Conservation (phyloP, 495 filamentous ascomycete species). For the Penicillium roqueforti region DNA sequence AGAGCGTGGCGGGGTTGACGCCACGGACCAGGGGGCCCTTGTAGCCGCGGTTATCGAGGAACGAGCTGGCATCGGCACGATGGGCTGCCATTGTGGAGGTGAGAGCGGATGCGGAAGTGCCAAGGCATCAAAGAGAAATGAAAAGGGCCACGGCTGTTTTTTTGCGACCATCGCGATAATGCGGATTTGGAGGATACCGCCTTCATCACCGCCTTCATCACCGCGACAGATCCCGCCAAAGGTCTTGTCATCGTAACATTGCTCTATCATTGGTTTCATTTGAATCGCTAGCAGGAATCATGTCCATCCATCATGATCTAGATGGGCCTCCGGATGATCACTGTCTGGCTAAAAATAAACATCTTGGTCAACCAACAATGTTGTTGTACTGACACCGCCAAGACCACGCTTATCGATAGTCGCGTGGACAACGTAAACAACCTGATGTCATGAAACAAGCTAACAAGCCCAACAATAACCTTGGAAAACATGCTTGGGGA, state of each 20-base stretch:
- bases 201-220: background rate
- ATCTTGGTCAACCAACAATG: background rate
- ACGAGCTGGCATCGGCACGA: conserved; percentile 68
- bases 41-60: conserved; percentile 79
- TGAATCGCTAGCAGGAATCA: background rate
- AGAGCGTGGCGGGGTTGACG: conserved; percentile 81
- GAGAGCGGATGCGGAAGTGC: background rate
- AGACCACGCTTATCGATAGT: conserved; percentile 43
- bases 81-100: conserved; percentile 43
- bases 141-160: background rate
- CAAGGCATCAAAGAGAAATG: background rate
- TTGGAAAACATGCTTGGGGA: conserved; percentile 7
- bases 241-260: too few species aligned
- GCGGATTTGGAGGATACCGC: background rate
- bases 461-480: conserved; percentile 4
- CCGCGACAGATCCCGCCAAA: too few species aligned
- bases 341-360: background rate
- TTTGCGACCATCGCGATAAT: background rate
- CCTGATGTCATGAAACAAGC: conserved; percentile 30
- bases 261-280: background rate
- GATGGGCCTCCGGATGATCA: background rate
- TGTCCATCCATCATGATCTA: background rate
- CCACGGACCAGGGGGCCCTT: conserved; percentile 64
- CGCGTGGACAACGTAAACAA: conserved; percentile 39
- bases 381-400: conserved; percentile 14